Evolutionary conservation across 768 basidiomycete genomes (phyloP).

Genomic region (Leccinum pellstonianum): DNA sequence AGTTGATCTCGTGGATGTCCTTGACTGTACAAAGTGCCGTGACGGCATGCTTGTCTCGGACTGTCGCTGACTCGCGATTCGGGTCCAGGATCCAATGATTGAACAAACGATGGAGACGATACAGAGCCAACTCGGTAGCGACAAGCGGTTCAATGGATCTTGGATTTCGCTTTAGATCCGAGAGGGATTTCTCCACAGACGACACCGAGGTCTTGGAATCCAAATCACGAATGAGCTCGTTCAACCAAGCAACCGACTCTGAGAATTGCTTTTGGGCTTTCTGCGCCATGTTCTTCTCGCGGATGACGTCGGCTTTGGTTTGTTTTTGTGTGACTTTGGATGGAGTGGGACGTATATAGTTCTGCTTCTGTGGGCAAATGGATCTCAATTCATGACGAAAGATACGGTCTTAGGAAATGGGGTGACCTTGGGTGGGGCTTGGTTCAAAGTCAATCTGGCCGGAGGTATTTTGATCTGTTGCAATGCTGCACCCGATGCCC

Average conservation of each 20-base stretch:
- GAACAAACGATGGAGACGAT: conserved; percentile 51
- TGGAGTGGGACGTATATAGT: conserved; percentile 10
- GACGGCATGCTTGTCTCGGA: conserved; percentile 48
- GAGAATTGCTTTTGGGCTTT: conserved; percentile 43
- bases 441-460: conserved; percentile 28
- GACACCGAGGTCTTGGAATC: conserved; percentile 19
- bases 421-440: conserved; percentile 13
- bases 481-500: conserved; percentile 54
- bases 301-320: conserved; percentile 41
- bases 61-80: conserved; percentile 33
- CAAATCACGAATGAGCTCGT: conserved; percentile 42
- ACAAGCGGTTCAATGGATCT: conserved; percentile 43
- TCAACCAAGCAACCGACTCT: conserved; percentile 52
- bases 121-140: conserved; percentile 52
- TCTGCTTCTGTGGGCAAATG: conserved; percentile 16
- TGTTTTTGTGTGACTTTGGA: conserved; percentile 31
- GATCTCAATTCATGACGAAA: background rate
- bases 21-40: conserved; percentile 49
- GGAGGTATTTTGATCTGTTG: conserved; percentile 53
- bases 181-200: conserved; percentile 34
- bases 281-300: conserved; percentile 44
- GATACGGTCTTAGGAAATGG: background rate
- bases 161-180: conserved; percentile 45
- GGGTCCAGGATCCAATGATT: conserved; percentile 51
- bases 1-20: conserved; percentile 38